These are phyloP conservation scores for Sonneratia caseolaris DNA, from an alignment of 345 rosid species.

Conservation along the genomic window DNA sequence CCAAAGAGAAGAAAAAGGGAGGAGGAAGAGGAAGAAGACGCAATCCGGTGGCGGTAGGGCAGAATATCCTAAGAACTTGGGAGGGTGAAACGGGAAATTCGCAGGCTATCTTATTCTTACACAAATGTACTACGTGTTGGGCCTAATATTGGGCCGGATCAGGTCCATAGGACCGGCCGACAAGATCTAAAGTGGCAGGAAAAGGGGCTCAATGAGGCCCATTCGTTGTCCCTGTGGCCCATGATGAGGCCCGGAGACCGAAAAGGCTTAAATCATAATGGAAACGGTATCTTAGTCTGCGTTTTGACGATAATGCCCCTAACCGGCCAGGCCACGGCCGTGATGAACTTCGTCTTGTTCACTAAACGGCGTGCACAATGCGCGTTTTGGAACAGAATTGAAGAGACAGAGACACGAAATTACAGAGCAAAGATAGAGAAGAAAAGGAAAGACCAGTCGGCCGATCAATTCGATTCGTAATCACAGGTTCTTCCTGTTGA, in stretches of 20 bases:
- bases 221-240: neutral
- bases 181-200: no score
- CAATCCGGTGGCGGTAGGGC: slow-evolving; percentile 9
- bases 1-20: slow-evolving; percentile 4
- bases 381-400: slow-evolving; percentile 3
- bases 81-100: slow-evolving; percentile 14
- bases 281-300: no score
- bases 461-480: neutral
- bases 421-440: neutral
- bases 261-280: no score
- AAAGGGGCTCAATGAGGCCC: no score
- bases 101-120: neutral
- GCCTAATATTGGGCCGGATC: neutral
- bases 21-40: slow-evolving; percentile 4
- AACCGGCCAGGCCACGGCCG: neutral
- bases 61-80: slow-evolving; percentile 8
- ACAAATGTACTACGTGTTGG: neutral
- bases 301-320: no score
- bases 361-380: neutral
- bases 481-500: neutral
- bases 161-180: no score
- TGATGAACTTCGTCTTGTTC: neutral
- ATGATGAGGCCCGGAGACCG: neutral
- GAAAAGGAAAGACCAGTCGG: neutral
- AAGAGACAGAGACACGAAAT: neutral